Conservation (phyloP, 352 stramenopile genomes). For the Blastocystis sp. region DNA sequence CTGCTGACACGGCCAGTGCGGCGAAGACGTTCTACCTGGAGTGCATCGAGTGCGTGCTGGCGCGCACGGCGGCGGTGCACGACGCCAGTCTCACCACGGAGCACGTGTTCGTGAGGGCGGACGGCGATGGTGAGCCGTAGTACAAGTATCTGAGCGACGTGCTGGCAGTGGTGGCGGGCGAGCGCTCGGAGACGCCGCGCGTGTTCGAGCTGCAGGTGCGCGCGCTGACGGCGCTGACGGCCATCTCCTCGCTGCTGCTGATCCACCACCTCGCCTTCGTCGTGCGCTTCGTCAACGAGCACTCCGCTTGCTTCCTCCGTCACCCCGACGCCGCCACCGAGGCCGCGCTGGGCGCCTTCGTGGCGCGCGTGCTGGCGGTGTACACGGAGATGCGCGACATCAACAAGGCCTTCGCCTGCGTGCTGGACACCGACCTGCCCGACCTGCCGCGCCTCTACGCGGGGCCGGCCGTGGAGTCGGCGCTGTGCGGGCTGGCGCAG, state of each 20-base stretch:
- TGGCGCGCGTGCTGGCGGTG: background rate
- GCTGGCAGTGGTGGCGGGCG: background rate
- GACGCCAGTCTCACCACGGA: conserved; percentile 10
- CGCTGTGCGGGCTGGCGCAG: background rate
- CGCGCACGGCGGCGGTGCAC: background rate
- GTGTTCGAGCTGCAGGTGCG: background rate
- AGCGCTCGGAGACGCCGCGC: background rate
- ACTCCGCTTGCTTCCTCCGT: background rate
- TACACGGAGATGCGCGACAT: conserved; percentile 62
- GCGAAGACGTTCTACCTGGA: background rate
- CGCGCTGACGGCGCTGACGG: background rate
- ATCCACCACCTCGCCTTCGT: conserved; percentile 26
- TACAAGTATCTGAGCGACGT: conserved; percentile 22
- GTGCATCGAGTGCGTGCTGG: background rate
- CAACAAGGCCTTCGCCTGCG: background rate
- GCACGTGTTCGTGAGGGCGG: background rate
- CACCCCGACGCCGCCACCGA: background rate
- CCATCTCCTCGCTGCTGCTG: conserved; percentile 43
- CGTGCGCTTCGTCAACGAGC: conserved; percentile 39
- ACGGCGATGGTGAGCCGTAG: background rate
- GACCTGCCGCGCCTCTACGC: conserved; percentile 9
- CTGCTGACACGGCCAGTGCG: background rate
- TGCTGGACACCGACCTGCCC: background rate
- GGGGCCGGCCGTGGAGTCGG: background rate
- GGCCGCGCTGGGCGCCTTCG: background rate